Evolutionary conservation across 352 stramenopile species (phyloP).

Genomic region (Phytopythium sindhum): DNA sequence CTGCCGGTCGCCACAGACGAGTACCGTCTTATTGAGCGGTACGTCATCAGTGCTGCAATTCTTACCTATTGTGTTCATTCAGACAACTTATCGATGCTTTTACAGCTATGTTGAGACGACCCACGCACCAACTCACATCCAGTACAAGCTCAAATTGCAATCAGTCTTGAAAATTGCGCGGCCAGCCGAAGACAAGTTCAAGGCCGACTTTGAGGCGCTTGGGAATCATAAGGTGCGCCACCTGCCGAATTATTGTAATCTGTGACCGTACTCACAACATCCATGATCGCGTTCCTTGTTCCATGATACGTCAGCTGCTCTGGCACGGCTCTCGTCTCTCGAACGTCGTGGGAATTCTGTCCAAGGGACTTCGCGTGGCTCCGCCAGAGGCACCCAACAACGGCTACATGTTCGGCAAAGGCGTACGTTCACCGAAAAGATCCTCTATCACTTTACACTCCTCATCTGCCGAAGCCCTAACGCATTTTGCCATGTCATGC

Average conservation of each 20-base stretch:
- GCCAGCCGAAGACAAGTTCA: constrained; percentile 42
- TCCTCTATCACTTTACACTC: too few species aligned
- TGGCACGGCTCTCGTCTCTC: constrained; percentile 82
- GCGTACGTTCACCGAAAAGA: constrained; percentile 35
- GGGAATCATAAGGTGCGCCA: constrained; percentile 49
- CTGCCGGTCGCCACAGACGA: constrained; percentile 31
- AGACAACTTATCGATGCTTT: background rate
- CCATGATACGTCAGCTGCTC: constrained; percentile 36
- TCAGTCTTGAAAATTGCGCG: constrained; percentile 51
- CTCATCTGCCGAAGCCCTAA: too few species aligned
- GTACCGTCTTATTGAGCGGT: constrained; percentile 54
- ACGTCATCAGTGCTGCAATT: background rate
- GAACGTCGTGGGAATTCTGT: constrained; percentile 81
- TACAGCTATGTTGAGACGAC: constrained; percentile 60
- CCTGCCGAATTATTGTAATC: background rate
- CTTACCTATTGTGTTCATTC: background rate
- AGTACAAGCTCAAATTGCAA: constrained; percentile 62
- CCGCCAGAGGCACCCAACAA: constrained; percentile 73
- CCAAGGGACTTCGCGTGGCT: constrained; percentile 74
- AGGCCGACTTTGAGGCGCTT: constrained; percentile 39
- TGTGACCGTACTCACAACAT: background rate
- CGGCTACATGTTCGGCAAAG: constrained; percentile 87
- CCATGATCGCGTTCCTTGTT: background rate
- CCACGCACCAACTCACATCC: constrained; percentile 54
- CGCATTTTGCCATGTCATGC: background rate